These are phyloP conservation scores for Cutaneotrichosporon sp. DNA, from an alignment of 1,284 basidiomycete species.

Conservation along the genomic window DNA sequence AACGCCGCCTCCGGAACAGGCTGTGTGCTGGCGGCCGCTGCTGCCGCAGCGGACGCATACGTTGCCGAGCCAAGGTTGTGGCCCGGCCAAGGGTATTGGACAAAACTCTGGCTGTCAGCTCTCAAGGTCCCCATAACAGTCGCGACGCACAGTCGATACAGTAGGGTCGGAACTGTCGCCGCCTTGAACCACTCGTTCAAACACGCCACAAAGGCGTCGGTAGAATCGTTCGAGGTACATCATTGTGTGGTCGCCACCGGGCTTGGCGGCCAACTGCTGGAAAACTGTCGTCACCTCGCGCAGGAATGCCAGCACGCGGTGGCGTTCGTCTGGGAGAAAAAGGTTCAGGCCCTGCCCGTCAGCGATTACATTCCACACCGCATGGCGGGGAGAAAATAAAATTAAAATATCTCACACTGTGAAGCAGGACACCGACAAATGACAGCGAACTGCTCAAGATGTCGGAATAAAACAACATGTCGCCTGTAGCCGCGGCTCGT, in stretches of 20 bases:
- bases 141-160: too few relatives aligned
- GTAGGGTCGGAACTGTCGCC: background rate
- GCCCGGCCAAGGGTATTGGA: background rate
- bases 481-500: background rate
- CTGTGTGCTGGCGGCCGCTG: too few relatives aligned
- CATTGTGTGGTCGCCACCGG: background rate
- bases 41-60: too few relatives aligned
- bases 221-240: slow-evolving; percentile 5
- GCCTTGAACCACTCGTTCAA: background rate
- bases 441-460: slow-evolving; percentile 1
- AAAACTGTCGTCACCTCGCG: background rate
- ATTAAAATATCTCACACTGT: slow-evolving; percentile 3
- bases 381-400: too few relatives aligned
- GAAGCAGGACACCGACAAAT: slow-evolving; percentile 5
- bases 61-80: background rate
- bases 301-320: background rate
- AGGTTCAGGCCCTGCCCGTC: background rate
- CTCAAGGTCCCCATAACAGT: too few relatives aligned
- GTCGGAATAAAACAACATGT: slow-evolving; percentile 11
- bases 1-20: too few relatives aligned
- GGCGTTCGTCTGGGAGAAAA: background rate
- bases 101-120: background rate
- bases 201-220: background rate
- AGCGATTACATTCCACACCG: background rate
- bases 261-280: background rate